Percentiles rank a stretch among this genome's conserved stretches.
phyloP scores from a whole-genome alignment of 2,329 filamentous ascomycete genomes.

The Colletotrichum tanaceti region DNA sequence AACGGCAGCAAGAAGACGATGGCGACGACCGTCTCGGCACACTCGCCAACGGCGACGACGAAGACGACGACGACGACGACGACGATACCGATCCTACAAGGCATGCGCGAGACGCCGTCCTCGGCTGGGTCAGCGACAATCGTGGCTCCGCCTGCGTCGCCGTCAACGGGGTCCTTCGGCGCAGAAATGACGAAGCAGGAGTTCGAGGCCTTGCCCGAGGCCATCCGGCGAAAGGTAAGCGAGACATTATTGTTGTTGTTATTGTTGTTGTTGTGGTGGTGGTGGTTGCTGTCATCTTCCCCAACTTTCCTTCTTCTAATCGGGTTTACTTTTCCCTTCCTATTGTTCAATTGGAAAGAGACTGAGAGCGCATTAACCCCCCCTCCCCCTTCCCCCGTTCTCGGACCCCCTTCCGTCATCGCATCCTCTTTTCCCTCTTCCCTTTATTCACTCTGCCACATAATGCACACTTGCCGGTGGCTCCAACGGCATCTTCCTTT shows the following conservation, averaged over 20 bases:
- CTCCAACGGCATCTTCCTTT: conserved; percentile 24
- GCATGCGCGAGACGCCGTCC: conserved; percentile 19
- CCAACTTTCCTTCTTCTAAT: not conserved
- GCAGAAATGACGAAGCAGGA: conserved; percentile 52
- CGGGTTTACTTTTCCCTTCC: not conserved
- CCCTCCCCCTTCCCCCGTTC: too few relatives aligned
- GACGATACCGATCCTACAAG: not conserved
- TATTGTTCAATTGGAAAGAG: not conserved
- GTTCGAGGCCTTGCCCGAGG: conserved; percentile 65
- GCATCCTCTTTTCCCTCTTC: conserved; percentile 11
- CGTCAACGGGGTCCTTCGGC: conserved; percentile 40
- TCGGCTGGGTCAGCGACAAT: conserved; percentile 15
- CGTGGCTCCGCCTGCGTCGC: conserved; percentile 30
- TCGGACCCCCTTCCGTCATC: too few relatives aligned
- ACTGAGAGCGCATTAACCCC: too few relatives aligned
- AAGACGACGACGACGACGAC: not conserved
- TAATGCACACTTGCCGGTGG: conserved; percentile 20
- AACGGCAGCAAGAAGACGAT: conserved; percentile 28
- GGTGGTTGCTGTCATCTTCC: not conserved
- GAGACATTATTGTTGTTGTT: conserved; percentile 28
- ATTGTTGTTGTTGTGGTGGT: conserved; percentile 22
- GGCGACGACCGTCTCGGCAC: conserved; percentile 12
- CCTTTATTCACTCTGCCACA: not conserved
- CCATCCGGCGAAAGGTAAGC: conserved; percentile 69
- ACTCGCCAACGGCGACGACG: not conserved